These are phyloP conservation scores for Metschnikowia peoriensis DNA, from an alignment of 805 yeast species.

Conservation along the genomic window DNA sequence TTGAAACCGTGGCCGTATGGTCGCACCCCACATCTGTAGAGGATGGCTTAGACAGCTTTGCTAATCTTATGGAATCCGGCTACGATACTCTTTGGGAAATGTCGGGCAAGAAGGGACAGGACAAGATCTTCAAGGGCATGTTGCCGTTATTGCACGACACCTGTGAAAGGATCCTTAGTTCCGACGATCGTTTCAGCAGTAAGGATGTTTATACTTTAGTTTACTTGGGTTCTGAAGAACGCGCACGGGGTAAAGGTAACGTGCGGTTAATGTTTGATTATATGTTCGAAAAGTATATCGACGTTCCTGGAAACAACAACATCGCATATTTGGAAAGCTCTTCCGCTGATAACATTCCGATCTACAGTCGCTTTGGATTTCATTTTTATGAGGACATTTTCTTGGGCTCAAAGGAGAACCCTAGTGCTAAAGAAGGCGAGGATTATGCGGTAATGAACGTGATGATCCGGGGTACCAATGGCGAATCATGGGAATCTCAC, in stretches of 20 bases:
- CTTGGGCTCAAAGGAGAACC: slow-evolving; percentile 32
- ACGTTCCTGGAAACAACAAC: slow-evolving; percentile 31
- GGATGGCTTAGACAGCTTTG: slow-evolving; percentile 44
- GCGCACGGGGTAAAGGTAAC: slow-evolving; percentile 58
- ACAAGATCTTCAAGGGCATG: slow-evolving; percentile 49
- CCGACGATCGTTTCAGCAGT: slow-evolving; percentile 39
- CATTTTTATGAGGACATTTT: slow-evolving; percentile 48
- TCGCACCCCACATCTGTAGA: slow-evolving; percentile 43
- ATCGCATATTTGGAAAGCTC: slow-evolving; percentile 53
- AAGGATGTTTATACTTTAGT: slow-evolving; percentile 43
- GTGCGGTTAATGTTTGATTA: slow-evolving; percentile 48
- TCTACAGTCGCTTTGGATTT: slow-evolving; percentile 52
- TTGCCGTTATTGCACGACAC: slow-evolving; percentile 51
- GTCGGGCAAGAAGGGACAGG: slow-evolving; percentile 47
- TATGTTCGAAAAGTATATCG: slow-evolving; percentile 47
- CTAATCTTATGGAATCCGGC: slow-evolving; percentile 51
- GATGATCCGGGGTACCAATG: slow-evolving; percentile 40
- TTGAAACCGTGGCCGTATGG: slow-evolving; percentile 58
- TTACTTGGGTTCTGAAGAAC: slow-evolving; percentile 42
- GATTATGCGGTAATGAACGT: slow-evolving; percentile 44
- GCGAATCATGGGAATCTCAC: slow-evolving; percentile 28
- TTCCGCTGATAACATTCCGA: slow-evolving; percentile 46
- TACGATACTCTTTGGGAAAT: slow-evolving; percentile 51
- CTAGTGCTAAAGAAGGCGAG: slow-evolving; percentile 32
- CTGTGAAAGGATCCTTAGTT: slow-evolving; percentile 40